Conservation (phyloP, 805 yeast species). For the Candida vartiovaarae region DNA sequence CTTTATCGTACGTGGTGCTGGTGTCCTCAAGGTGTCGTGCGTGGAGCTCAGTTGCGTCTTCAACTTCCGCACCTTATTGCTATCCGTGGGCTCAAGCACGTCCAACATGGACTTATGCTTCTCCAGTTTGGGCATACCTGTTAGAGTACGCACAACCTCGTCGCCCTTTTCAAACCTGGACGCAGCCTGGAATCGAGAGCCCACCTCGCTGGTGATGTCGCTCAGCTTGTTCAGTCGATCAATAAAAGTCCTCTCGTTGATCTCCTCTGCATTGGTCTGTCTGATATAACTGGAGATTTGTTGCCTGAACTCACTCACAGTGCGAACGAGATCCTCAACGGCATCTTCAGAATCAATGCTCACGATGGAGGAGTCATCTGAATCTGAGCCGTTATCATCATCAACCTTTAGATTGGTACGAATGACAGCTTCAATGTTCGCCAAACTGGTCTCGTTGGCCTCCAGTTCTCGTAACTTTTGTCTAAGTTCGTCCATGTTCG, state of each 20-base stretch:
- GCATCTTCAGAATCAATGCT: slow-evolving; percentile 5
- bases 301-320: background rate
- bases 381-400: background rate
- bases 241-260: background rate
- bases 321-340: background rate
- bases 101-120: slow-evolving; percentile 23
- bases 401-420: background rate
- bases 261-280: background rate
- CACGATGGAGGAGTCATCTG: slow-evolving; percentile 1
- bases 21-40: background rate
- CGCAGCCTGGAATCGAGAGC: slow-evolving; percentile 22
- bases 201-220: slow-evolving; percentile 17
- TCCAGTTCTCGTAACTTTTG: slow-evolving; percentile 3
- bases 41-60: slow-evolving; percentile 3
- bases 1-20: background rate
- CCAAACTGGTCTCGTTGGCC: slow-evolving; percentile 3
- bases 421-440: background rate
- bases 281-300: background rate
- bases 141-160: slow-evolving; percentile 33
- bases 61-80: background rate
- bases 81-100: slow-evolving; percentile 8
- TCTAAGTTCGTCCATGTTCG: slow-evolving; percentile 5
- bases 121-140: slow-evolving; percentile 27
- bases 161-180: slow-evolving; percentile 30
- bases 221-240: slow-evolving; percentile 16